Percentiles rank a stretch among this genome's conserved stretches.
phyloP scores from a whole-genome alignment of 345 rosid genomes.

The Hirschfeldia incana region DNA sequence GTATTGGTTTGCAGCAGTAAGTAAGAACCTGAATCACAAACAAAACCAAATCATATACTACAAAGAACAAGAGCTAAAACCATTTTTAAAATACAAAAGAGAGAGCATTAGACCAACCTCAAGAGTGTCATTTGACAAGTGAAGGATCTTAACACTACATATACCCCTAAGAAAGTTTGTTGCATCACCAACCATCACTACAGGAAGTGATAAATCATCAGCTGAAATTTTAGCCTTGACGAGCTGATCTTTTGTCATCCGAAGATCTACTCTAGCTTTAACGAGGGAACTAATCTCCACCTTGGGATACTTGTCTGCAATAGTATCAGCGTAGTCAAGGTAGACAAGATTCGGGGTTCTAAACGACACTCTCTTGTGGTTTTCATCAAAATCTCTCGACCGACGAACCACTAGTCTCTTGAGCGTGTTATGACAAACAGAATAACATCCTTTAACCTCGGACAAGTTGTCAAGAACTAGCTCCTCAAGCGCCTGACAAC shows the following conservation, averaged over 20 bases:
- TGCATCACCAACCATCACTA: neutral
- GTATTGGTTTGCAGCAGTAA: slow-evolving; percentile 11
- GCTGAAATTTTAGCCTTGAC: neutral
- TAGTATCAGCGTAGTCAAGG: neutral
- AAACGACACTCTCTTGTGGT: neutral
- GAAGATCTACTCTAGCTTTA: slow-evolving; percentile 19
- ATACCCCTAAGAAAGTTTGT: neutral
- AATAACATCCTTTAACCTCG: neutral
- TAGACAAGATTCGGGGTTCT: slow-evolving; percentile 9
- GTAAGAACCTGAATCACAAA: slow-evolving; percentile 13
- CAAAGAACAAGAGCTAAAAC: neutral
- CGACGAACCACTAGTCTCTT: neutral
- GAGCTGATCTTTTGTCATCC: neutral
- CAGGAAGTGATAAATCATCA: neutral
- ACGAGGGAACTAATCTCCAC: slow-evolving; percentile 12
- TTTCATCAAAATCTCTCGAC: neutral
- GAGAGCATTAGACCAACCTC: neutral
- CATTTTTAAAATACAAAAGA: neutral
- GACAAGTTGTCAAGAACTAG: neutral
- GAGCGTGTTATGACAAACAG: neutral
- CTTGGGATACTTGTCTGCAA: neutral
- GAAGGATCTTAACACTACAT: neutral
- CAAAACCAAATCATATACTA: neutral
- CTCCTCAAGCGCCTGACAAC: neutral
- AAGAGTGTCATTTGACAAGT: slow-evolving; percentile 2